A percentile compares a stretch with the other conserved stretches of the same genome.
phyloP scores from a whole-genome alignment of 2,329 filamentous ascomycete species.

The Ascochyta fabae region DNA sequence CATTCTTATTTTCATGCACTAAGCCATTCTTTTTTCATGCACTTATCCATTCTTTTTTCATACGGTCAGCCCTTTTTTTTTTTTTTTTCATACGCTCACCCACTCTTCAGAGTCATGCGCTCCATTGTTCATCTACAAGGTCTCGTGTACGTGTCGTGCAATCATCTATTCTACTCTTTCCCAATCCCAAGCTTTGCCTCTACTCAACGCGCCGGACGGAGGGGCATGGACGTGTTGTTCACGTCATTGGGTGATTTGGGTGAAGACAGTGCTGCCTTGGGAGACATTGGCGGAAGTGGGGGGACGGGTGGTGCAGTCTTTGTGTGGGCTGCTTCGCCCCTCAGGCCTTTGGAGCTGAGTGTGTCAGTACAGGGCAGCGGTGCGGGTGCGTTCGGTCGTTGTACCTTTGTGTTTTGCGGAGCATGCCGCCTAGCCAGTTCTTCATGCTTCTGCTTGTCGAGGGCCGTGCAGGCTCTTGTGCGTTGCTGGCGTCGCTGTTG shows the following conservation, averaged over 20 bases:
- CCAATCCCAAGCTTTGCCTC: neutral
- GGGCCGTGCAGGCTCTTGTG: slow-evolving; percentile 24
- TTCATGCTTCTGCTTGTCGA: slow-evolving; percentile 40
- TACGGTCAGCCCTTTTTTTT: no score
- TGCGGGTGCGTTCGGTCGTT: neutral
- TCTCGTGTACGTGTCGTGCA: neutral
- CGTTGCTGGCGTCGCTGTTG: slow-evolving; percentile 14
- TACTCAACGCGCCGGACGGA: neutral
- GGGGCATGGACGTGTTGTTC: slow-evolving; percentile 11
- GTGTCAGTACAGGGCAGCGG: slow-evolving; percentile 17
- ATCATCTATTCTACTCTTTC: neutral
- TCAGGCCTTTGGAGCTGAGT: slow-evolving; percentile 36
- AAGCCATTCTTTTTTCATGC: no score
- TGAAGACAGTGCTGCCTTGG: slow-evolving; percentile 18
- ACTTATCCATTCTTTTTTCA: no score
- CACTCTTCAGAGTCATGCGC: no score
- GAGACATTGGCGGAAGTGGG: slow-evolving; percentile 37
- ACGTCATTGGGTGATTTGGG: slow-evolving; percentile 23
- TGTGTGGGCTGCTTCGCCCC: slow-evolving; percentile 21
- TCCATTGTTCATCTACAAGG: neutral
- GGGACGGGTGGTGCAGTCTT: slow-evolving; percentile 24
- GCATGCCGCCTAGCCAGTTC: slow-evolving; percentile 41
- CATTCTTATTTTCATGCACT: no score
- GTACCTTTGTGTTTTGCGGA: slow-evolving; percentile 42
- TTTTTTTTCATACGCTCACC: no score